phyloP scores from a whole-genome alignment of 2,329 filamentous ascomycete species.

The Raffaelea albimanens region DNA sequence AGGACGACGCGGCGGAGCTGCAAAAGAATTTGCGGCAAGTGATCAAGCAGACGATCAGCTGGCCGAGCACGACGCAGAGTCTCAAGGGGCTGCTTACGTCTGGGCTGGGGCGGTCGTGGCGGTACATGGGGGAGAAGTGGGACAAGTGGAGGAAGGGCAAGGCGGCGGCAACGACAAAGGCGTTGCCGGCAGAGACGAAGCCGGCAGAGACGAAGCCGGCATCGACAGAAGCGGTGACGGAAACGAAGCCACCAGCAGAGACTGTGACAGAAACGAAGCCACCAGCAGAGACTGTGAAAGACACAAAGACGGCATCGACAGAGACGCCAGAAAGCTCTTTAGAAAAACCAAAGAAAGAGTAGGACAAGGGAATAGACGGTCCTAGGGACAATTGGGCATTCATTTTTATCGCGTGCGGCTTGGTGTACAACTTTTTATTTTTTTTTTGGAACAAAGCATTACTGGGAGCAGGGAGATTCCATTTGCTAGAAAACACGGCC shows the following conservation, averaged over 20 bases:
- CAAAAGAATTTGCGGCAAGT: slow-evolving; percentile 60
- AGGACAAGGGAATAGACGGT: background rate
- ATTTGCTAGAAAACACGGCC: background rate
- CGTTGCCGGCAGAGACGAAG: background rate
- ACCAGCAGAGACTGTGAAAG: background rate
- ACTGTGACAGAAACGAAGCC: background rate
- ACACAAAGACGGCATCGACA: no score
- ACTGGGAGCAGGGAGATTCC: background rate
- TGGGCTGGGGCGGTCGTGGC: slow-evolving; percentile 58
- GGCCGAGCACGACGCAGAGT: slow-evolving; percentile 85
- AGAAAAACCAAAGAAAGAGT: background rate
- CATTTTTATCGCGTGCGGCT: no score
- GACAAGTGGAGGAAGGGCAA: slow-evolving; percentile 46
- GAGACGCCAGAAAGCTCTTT: background rate
- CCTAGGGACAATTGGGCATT: no score
- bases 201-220: background rate
- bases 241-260: background rate
- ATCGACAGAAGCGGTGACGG: background rate
- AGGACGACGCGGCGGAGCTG: slow-evolving; percentile 57
- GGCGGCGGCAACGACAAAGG: background rate
- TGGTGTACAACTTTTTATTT: no score
- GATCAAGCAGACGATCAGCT: slow-evolving; percentile 80
- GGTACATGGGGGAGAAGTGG: slow-evolving; percentile 77
- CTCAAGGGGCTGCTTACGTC: slow-evolving; percentile 76
- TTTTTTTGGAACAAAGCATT: background rate